Conservation (phyloP, 768 basidiomycete genomes). For the Kwoniella sp. region DNA sequence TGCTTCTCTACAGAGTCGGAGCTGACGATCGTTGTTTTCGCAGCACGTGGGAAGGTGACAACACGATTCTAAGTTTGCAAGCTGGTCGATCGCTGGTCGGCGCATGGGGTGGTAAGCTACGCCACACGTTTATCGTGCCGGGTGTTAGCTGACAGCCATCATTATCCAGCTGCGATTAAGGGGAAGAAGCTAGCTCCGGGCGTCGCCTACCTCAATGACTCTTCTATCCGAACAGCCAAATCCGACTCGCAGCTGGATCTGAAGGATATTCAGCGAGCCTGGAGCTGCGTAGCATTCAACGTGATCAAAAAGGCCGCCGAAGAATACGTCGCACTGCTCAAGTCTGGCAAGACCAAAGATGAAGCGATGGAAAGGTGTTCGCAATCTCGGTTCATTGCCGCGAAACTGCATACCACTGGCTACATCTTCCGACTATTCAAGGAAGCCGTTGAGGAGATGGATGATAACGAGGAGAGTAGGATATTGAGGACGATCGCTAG, state of each 20-base stretch:
- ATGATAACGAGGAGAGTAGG: conserved; percentile 48
- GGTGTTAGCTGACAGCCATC: conserved; percentile 29
- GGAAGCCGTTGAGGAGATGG: conserved; percentile 55
- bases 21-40: conserved; percentile 8
- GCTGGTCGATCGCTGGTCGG: conserved; percentile 55
- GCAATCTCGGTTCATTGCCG: conserved; percentile 58
- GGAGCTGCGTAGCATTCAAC: conserved; percentile 58
- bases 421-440: conserved; percentile 58
- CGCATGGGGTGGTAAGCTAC: conserved; percentile 51
- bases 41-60: conserved; percentile 59
- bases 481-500: conserved; percentile 54
- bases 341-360: conserved; percentile 56
- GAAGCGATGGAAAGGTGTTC: conserved; percentile 59
- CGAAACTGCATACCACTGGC: conserved; percentile 56
- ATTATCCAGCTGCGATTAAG: conserved; percentile 49
- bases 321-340: conserved; percentile 52
- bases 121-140: background rate
- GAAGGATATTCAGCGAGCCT: conserved; percentile 55
- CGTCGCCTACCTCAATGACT: conserved; percentile 57
- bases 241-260: conserved; percentile 53
- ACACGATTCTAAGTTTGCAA: conserved; percentile 57
- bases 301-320: conserved; percentile 58
- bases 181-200: conserved; percentile 57
- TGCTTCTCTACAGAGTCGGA: background rate
- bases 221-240: conserved; percentile 49